Evolutionary conservation across 306 rosid species (phyloP), one percentile per base, ranked within the genome.

Genomic region (Dryas octopetala): DNA sequence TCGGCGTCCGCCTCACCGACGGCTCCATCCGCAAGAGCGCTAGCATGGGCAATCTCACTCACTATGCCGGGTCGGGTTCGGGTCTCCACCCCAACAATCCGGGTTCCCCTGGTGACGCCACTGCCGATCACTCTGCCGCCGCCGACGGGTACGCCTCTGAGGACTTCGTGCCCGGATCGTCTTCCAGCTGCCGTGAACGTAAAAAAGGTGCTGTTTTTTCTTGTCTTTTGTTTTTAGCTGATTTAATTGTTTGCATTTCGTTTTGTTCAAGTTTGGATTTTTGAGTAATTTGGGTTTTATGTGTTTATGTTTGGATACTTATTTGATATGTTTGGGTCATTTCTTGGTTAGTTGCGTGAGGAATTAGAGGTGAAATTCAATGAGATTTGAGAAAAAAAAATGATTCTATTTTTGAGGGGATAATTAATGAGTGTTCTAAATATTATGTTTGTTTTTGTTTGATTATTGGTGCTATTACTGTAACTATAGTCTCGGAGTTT

Each of bases 11-110:
- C 54, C 83, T 95, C 82, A 95, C 96, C 13, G 98, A 95, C 55
- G 98, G 99, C 43, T 90, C 91, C 73, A 95, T 95, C 85, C 84
- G 96, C 70, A 95, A 95, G 89, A 95, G 99, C 55, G 99, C 93
- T 7, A 95, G 99, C 43, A 92, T 95, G 99, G 99, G 99, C 10
- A 95, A 90, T 81, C 91, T 95, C 26, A 89, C 90, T 71, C 99
- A 92, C 84, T 95, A 90, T 44, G 82, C 96, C 0, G 89, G 89
- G 79, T 83, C 86, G 53, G 76, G 86, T 62, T 85, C 79, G 57
- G 83, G 78, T 63, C 68, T 75, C 19, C 75, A 58, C 6, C 76
- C 82, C 0, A 85, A 64, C 62, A 90, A 81, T 71, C 98, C 97
- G 49, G 91, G 83, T 26, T 95, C 99, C 2, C 98, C 99, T 0